These are phyloP conservation scores for Cryphonectria naterciae DNA, from an alignment of 2,329 filamentous ascomycete species.

Conservation along the genomic window DNA sequence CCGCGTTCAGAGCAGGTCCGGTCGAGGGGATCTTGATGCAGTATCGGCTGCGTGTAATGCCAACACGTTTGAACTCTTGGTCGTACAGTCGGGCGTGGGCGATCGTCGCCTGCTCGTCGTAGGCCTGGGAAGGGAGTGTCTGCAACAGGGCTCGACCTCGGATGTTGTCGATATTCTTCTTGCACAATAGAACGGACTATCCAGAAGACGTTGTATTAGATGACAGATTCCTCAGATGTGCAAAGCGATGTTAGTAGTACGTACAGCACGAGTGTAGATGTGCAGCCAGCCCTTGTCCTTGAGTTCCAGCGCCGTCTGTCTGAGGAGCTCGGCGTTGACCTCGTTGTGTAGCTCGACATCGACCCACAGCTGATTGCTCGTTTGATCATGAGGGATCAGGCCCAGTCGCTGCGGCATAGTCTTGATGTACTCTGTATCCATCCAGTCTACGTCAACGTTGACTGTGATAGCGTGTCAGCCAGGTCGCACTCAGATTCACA, in stretches of 20 bases:
- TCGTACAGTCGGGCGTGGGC: conserved; percentile 52
- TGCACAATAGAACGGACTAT: conserved; percentile 51
- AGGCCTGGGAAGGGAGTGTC: conserved; percentile 50
- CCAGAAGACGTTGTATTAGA: background rate
- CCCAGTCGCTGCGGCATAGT: conserved; percentile 39
- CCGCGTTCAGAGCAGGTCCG: conserved; percentile 50
- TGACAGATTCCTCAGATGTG: background rate
- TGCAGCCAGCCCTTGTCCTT: conserved; percentile 50
- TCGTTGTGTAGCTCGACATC: conserved; percentile 49
- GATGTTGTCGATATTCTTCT: conserved; percentile 50
- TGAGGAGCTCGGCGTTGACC: conserved; percentile 48
- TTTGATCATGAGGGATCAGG: conserved; percentile 52
- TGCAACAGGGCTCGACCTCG: conserved; percentile 54
- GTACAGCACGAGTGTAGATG: conserved; percentile 51
- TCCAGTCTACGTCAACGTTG: conserved; percentile 56
- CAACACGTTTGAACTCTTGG: conserved; percentile 48
- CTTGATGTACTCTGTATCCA: conserved; percentile 53
- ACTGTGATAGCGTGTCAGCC: conserved; percentile 39
- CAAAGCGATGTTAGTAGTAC: background rate
- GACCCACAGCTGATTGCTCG: conserved; percentile 54
- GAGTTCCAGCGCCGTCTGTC: conserved; percentile 46
- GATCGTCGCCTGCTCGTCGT: conserved; percentile 48
- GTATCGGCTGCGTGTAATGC: conserved; percentile 50
- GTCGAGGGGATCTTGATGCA: conserved; percentile 58
- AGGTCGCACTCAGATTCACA: background rate